Percentiles rank a stretch among this genome's conserved stretches.
Evolutionary conservation across 2,329 filamentous ascomycete species (phyloP).

Genomic region (Neopestalotiopsis sp.): DNA sequence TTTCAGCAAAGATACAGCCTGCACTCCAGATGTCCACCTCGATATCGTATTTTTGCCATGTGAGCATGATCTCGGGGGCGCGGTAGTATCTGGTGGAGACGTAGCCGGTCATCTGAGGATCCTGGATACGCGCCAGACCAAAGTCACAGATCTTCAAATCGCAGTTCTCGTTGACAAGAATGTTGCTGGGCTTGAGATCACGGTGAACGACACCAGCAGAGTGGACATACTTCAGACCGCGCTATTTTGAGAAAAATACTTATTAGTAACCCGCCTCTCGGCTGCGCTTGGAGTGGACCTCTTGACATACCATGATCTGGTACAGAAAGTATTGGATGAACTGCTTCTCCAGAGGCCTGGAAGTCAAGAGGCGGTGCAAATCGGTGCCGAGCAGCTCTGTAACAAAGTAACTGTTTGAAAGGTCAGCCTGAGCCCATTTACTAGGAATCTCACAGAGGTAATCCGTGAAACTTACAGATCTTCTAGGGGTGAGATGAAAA

Average conservation of each 20-base stretch:
- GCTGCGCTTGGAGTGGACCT: conserved; percentile 20
- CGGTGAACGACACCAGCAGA: conserved; percentile 97
- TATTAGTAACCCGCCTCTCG: conserved; percentile 3
- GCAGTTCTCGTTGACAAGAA: conserved; percentile 99
- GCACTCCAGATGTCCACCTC: conserved; percentile 99
- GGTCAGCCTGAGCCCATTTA: background rate
- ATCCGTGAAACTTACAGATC: conserved; percentile 75
- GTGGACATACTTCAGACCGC: conserved; percentile 98
- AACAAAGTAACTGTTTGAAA: conserved; percentile 80
- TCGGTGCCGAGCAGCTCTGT: conserved; percentile 97
- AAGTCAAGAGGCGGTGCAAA: conserved; percentile 92
- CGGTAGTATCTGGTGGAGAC: conserved; percentile 99
- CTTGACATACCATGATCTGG: conserved; percentile 83
- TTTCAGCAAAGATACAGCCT: conserved; percentile 98
- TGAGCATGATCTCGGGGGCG: conserved; percentile 99
- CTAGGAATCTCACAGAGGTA: background rate
- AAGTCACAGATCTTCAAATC: conserved; percentile 99
- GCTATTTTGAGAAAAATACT: conserved; percentile 54
- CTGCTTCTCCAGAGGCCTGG: conserved; percentile 95
- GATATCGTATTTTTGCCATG: conserved; percentile 99
- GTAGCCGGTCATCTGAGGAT: conserved; percentile 99
- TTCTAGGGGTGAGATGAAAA: conserved; percentile 98
- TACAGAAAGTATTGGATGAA: conserved; percentile 99
- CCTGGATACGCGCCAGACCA: conserved; percentile 94
- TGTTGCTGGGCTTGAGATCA: conserved; percentile 98